Evolutionary conservation across 768 basidiomycete species (phyloP), one percentile per base, ranked within the genome.

Genomic region (Cystofilobasidium capitatum): DNA sequence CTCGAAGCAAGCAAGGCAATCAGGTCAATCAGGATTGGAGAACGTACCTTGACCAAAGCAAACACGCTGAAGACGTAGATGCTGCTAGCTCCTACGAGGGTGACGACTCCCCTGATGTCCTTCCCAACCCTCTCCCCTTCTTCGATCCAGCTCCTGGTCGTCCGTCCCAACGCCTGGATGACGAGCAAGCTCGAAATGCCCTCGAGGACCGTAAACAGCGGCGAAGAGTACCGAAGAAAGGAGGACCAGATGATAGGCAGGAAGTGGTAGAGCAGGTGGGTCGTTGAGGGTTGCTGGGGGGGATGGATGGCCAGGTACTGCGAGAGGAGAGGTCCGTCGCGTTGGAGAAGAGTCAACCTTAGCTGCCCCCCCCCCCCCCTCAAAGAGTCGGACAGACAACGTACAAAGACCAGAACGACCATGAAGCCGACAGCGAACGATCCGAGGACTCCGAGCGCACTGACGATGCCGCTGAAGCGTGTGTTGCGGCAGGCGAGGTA

Each of bases 111-210:
- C 47, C 77, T 73, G 17, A 76, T 62, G 13, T 75, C 75, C 54
- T 71, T 70, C 31, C 75, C 76, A 14, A 71, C 70, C 42, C 74
- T 71, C 47, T 75, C 74, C 24, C 76, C 77, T 31, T 76, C 74
- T 33, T 78, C 76, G 51, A 76, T 74, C 74, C 68, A 69, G 42
- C 44, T 57, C 54, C 62, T 63, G 17, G 58, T 60, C 12, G 55
- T 54, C 62, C 58, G 55, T 7, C 68, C 68, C 9, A 57, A 24
- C 13, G 57, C 62, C 29, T 69, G 68, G 36, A 64, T 87, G 12
- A 91, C 86, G 29, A 92, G 81, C 69, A 92, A 77, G 73, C 88
- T 89, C 17, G 89, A 90, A 65, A 92, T 79, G 42, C 88, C 87
- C 74, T 92, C 90, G 81, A 91, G 82, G 57, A 84, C 81, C 65